Evolutionary conservation across 495 filamentous ascomycete genomes (phyloP).

Genomic region (Trichoderma erinaceum): DNA sequence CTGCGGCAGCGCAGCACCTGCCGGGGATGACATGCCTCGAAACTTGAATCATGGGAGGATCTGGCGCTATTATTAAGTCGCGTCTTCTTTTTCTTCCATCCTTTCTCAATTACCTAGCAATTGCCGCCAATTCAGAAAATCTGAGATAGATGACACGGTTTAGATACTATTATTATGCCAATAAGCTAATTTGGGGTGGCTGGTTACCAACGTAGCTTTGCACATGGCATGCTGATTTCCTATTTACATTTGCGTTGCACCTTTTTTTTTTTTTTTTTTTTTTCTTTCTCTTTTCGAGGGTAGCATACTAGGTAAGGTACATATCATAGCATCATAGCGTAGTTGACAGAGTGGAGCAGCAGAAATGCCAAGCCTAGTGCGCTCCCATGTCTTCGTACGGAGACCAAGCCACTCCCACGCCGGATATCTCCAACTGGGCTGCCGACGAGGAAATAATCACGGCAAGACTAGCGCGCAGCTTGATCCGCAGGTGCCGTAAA

Average conservation of each 20-base stretch:
- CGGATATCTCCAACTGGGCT: background rate
- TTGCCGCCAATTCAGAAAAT: too few relatives aligned
- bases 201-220: too few relatives aligned
- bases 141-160: too few relatives aligned
- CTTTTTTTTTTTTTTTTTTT: too few relatives aligned
- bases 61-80: background rate
- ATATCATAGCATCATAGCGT: background rate
- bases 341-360: background rate
- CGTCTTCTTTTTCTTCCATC: background rate
- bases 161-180: too few relatives aligned
- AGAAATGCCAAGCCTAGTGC: background rate
- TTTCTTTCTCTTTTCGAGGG: too few relatives aligned
- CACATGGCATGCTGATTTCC: too few relatives aligned
- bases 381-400: background rate
- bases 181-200: too few relatives aligned
- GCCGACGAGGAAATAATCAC: background rate
- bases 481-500: conserved; percentile 4
- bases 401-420: too few relatives aligned
- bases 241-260: too few relatives aligned
- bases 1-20: background rate
- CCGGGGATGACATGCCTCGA: conserved; percentile 8
- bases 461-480: background rate
- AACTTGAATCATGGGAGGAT: background rate
- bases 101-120: too few relatives aligned
- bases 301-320: background rate